A percentile compares a stretch with the other conserved stretches of the same genome.
phyloP scores from a whole-genome alignment of 2,329 filamentous ascomycete species.

The Rugonectria rugulosa region DNA sequence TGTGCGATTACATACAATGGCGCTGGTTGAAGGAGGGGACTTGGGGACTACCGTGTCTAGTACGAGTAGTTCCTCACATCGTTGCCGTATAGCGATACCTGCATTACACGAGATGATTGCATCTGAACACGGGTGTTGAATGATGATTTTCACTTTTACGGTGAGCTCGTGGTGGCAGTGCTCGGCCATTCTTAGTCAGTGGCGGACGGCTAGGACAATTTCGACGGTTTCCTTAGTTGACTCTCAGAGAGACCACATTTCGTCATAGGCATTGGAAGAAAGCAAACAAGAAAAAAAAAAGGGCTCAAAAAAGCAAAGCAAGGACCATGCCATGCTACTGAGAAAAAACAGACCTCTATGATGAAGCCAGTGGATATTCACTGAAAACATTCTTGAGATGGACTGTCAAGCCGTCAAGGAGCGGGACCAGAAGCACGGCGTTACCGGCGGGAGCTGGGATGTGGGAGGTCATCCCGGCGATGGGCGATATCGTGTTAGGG shows the following conservation, averaged over 20 bases:
- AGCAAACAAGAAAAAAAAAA: neutral
- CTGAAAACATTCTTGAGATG: slow-evolving; percentile 3
- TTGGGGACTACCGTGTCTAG: too few relatives aligned
- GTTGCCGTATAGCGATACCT: too few relatives aligned
- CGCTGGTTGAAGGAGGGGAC: neutral
- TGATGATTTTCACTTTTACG: neutral
- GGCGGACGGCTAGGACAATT: slow-evolving; percentile 14
- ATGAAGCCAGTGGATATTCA: slow-evolving; percentile 12
- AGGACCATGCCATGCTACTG: neutral
- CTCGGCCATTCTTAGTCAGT: slow-evolving; percentile 1
- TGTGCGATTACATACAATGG: neutral
- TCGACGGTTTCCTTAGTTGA: neutral
- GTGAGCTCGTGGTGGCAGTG: slow-evolving; percentile 24
- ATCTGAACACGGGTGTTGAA: slow-evolving; percentile 1
- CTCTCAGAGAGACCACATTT: neutral
- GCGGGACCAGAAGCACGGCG: slow-evolving; percentile 10
- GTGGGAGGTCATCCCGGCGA: slow-evolving; percentile 9
- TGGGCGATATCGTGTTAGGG: neutral
- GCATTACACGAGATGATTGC: neutral
- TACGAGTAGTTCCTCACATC: too few relatives aligned
- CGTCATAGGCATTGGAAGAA: neutral
- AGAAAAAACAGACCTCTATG: slow-evolving; percentile 10
- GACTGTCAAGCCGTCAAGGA: slow-evolving; percentile 9
- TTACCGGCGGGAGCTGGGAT: slow-evolving; percentile 13
- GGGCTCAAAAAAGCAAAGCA: neutral